A percentile compares a stretch with the other conserved stretches of the same genome.
Conservation (phyloP, 1,284 basidiomycete genomes). For the Hymenochaete sp. region DNA sequence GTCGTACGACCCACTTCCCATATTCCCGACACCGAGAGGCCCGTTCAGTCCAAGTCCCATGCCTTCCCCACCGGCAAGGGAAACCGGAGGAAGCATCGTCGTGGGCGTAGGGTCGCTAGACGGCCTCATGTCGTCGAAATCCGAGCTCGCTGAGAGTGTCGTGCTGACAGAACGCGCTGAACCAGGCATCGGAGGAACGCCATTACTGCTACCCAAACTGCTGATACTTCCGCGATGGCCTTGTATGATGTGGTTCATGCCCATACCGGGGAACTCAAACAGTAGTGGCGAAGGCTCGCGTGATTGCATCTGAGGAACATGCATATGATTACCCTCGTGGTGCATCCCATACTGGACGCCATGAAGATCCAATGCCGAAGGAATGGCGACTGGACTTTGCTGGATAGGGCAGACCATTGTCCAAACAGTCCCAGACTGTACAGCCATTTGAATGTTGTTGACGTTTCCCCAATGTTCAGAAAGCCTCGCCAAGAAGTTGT, state of each 20-base stretch:
- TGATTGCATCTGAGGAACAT: conserved; percentile 16
- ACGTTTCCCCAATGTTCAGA: conserved; percentile 18
- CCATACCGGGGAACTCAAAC: conserved; percentile 16
- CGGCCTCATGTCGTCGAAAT: conserved; percentile 11
- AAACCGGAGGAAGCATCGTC: conserved; percentile 17
- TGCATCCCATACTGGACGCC: conserved; percentile 13
- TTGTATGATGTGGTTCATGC: conserved; percentile 6
- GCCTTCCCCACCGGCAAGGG: conserved; percentile 14
- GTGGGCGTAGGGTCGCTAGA: conserved; percentile 18
- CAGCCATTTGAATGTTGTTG: conserved; percentile 14
- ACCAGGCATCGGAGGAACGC: no score
- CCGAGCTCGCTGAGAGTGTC: background rate
- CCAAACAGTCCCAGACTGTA: conserved; percentile 15
- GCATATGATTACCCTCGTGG: conserved; percentile 11
- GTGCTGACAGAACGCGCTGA: background rate
- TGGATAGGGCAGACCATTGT: conserved; percentile 15
- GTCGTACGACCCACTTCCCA: no score
- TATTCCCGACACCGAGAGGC: no score
- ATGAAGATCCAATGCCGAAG: conserved; percentile 15
- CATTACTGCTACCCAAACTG: no score
- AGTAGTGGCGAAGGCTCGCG: conserved; percentile 17
- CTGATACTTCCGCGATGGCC: no score
- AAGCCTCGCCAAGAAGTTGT: conserved; percentile 12
- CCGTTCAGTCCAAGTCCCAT: no score
- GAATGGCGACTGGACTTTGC: conserved; percentile 16